Evolutionary conservation across 345 rosid genomes (phyloP).

Genomic region (Brassica nigra): DNA sequence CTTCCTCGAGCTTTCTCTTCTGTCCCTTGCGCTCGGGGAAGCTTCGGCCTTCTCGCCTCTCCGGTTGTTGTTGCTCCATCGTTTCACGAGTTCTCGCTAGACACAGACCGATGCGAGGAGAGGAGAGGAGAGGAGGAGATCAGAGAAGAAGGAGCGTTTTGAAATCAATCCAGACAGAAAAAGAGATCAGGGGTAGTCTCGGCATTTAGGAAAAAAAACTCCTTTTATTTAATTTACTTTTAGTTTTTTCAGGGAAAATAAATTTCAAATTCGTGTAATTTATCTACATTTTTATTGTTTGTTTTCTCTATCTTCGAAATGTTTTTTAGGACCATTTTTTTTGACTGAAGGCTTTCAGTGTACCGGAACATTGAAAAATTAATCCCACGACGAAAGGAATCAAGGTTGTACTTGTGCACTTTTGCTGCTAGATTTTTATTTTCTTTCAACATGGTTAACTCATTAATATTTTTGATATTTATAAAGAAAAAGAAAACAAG

Average conservation of each 20-base stretch:
- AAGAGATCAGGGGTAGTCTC: constrained; percentile 55
- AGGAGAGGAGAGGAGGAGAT: constrained; percentile 33
- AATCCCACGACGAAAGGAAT: not conserved
- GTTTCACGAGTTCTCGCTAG: constrained; percentile 26
- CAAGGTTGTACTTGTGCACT: not conserved
- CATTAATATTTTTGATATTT: not conserved
- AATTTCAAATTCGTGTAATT: not conserved
- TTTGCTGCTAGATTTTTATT: not conserved
- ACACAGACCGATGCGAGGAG: constrained; percentile 26
- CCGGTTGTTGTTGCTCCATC: constrained; percentile 46
- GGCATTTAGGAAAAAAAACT: constrained; percentile 28
- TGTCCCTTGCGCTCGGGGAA: constrained; percentile 88
- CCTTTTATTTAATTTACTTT: not conserved
- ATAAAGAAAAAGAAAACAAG: not conserved
- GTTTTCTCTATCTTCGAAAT: not conserved
- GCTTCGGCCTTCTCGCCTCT: constrained; percentile 59
- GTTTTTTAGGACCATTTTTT: not conserved
- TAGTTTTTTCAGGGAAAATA: not conserved
- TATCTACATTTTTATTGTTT: not conserved
- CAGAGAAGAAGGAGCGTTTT: constrained; percentile 39
- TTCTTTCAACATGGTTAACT: not conserved
- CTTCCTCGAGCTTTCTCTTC: constrained; percentile 90
- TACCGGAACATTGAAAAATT: not conserved
- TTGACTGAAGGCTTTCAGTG: too few species aligned
- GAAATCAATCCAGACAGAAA: constrained; percentile 44